These are phyloP conservation scores for Cicer chorassanicum DNA, from an alignment of 306 rosid species.

Conservation along the genomic window DNA sequence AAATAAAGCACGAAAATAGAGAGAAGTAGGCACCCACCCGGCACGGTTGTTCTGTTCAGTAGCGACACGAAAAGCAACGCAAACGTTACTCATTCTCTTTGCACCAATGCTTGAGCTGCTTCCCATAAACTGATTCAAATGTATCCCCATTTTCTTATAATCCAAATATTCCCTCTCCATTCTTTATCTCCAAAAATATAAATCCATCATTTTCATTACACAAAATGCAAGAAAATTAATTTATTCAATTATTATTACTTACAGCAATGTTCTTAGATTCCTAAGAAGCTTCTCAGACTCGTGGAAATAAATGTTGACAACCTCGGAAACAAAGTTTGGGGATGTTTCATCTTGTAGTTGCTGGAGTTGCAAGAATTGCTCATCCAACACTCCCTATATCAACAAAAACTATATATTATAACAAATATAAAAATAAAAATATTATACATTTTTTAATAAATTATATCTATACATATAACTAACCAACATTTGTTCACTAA, in stretches of 20 bases:
- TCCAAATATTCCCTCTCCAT: constrained; percentile 75
- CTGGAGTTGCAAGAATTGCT: constrained; percentile 92
- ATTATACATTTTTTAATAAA: no score
- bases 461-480: no score
- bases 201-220: background rate
- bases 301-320: constrained; percentile 88
- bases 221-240: background rate
- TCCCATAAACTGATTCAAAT: constrained; percentile 92
- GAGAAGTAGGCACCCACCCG: constrained; percentile 56
- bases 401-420: background rate
- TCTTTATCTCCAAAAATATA: constrained; percentile 37
- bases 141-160: constrained; percentile 82
- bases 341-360: constrained; percentile 92
- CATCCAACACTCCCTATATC: constrained; percentile 82
- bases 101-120: constrained; percentile 99
- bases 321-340: constrained; percentile 91
- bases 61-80: constrained; percentile 91
- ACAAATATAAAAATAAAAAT: no score
- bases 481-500: no score
- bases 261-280: constrained; percentile 78
- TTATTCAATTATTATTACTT: background rate
- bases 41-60: constrained; percentile 80
- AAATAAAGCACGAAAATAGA: constrained; percentile 36
- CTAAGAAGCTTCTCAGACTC: constrained; percentile 88
- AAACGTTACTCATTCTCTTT: constrained; percentile 80